Base-by-base conservation (phyloP, 306 rosid genomes). In the Phaseolus lunatus region DNA sequence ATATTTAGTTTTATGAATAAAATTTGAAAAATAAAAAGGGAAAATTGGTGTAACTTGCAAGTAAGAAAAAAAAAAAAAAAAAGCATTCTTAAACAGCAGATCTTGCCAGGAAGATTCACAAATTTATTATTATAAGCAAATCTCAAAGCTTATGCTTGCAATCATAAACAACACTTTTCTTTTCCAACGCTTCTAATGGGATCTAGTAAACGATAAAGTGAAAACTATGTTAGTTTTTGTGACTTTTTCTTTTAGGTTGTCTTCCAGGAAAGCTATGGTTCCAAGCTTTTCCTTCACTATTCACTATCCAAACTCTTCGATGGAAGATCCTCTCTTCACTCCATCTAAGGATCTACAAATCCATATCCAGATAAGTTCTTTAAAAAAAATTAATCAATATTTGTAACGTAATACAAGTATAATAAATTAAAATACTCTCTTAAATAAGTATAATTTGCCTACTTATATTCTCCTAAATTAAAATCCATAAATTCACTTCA, bases 231-330 rank as follows among this genome's bases (percentile, higher is more conserved):
- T 66, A 24, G 29, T 29, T 73, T 56, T 50, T 4, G 7, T 50
- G 70, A 50, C 39, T 26, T 52, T 52, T 19, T 50, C 56, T 77
- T 58, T 72, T n/a, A 27, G 26, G 27, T 33, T 75, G 84, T 43
- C 81, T 56, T 41, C 39, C 64, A 27, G 54, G 44, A 84, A 84
- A 70, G 67, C 54, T 58, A 57, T 48, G 58, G 27, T 67, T 70
- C n/a, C 14, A 77, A 77, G 65, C 80, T 72, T 76, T 77, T 20
- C 16, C 73, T 73, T 67, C 73, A 29, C 37, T 50, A 41, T 81
- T 72, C 72, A 67, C 64, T 18, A 7, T 12, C 75, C 18, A 71
- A 80, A 76, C 45, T 70, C 75, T 64, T 20, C 26, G 16, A 24
- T 47, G 76, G 68, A 80, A 80, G 53, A n/a, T 75, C 58, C 22